phyloP scores from a whole-genome alignment of 768 basidiomycete species.

The Gymnopilus junonius region DNA sequence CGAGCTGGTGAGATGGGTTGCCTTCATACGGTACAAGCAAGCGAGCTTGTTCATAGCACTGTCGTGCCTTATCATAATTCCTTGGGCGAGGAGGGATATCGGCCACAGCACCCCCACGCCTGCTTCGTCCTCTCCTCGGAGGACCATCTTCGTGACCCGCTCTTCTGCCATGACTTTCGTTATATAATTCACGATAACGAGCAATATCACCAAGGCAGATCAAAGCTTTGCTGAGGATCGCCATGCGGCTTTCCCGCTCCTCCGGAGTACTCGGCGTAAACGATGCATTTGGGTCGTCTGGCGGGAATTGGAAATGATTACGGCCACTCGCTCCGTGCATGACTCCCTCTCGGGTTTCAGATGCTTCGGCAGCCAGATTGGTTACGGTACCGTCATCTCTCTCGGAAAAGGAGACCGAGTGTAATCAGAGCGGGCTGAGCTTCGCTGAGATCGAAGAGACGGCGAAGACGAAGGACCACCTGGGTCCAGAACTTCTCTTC shows the following conservation, averaged over 20 bases:
- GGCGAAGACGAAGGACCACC: slow-evolving; percentile 74
- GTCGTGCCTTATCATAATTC: slow-evolving; percentile 75
- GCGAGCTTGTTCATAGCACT: slow-evolving; percentile 87
- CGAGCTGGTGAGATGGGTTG: slow-evolving; percentile 95
- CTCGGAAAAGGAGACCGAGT: slow-evolving; percentile 56
- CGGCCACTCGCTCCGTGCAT: slow-evolving; percentile 43
- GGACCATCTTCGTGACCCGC: slow-evolving; percentile 70
- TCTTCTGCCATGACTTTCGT: slow-evolving; percentile 66
- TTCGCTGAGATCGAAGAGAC: slow-evolving; percentile 72
- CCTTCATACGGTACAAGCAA: slow-evolving; percentile 86
- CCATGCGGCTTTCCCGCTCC: slow-evolving; percentile 67
- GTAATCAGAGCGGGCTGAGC: slow-evolving; percentile 58
- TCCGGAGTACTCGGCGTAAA: slow-evolving; percentile 45
- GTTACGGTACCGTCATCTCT: slow-evolving; percentile 35
- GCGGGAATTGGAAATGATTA: slow-evolving; percentile 68
- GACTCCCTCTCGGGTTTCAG: slow-evolving; percentile 21
- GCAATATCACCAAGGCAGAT: slow-evolving; percentile 95
- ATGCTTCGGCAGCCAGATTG: slow-evolving; percentile 21
- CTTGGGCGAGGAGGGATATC: slow-evolving; percentile 59
- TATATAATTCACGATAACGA: slow-evolving; percentile 91
- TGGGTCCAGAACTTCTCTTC: slow-evolving; percentile 94
- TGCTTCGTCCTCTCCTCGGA: slow-evolving; percentile 45
- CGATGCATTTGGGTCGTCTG: slow-evolving; percentile 48
- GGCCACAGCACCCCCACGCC: slow-evolving; percentile 54
- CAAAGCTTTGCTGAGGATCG: slow-evolving; percentile 83